phyloP scores from a whole-genome alignment of 2,329 filamentous ascomycete species.

The Trichoderma oligosporum region DNA sequence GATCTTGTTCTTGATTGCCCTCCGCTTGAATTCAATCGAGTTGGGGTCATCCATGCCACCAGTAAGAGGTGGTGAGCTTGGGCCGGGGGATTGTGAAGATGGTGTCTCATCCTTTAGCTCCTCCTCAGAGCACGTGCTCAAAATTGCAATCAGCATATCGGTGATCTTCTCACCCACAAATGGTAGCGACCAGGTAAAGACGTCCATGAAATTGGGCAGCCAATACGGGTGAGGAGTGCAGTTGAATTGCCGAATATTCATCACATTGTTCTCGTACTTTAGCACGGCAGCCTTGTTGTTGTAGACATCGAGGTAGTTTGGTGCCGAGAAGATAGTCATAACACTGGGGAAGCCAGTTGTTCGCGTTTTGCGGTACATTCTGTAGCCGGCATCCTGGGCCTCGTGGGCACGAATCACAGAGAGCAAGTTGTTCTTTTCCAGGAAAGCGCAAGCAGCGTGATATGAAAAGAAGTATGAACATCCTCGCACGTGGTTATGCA shows the following conservation, averaged over 20 bases:
- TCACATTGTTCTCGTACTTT: conserved; percentile 99
- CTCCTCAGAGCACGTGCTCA: conserved; percentile 99
- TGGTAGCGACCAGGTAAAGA: conserved; percentile 99
- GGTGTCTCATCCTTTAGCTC: conserved; percentile 85
- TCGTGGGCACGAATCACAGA: conserved; percentile 98
- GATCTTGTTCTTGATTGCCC: conserved; percentile 99
- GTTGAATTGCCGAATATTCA: conserved; percentile 99
- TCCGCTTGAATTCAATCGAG: conserved; percentile 87
- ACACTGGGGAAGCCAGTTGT: conserved; percentile 98
- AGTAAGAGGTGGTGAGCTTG: conserved; percentile 65
- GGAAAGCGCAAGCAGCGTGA: conserved; percentile 90
- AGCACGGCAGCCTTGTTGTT: conserved; percentile 99
- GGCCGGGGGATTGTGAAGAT: conserved; percentile 64
- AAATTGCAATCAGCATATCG: conserved; percentile 97
- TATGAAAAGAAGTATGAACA: conserved; percentile 99
- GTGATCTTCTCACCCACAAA: conserved; percentile 99
- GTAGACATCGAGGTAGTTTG: conserved; percentile 98
- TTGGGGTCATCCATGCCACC: conserved; percentile 63
- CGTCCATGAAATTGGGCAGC: conserved; percentile 99
- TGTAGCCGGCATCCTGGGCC: conserved; percentile 95
- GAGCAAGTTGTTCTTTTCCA: conserved; percentile 97
- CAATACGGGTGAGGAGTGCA: conserved; percentile 99
- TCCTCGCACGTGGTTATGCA: conserved; percentile 96
- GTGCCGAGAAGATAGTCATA: conserved; percentile 99
- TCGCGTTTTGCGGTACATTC: conserved; percentile 98